Conservation (phyloP, 108 stramenopile species). For the Licmophora abbreviata region DNA sequence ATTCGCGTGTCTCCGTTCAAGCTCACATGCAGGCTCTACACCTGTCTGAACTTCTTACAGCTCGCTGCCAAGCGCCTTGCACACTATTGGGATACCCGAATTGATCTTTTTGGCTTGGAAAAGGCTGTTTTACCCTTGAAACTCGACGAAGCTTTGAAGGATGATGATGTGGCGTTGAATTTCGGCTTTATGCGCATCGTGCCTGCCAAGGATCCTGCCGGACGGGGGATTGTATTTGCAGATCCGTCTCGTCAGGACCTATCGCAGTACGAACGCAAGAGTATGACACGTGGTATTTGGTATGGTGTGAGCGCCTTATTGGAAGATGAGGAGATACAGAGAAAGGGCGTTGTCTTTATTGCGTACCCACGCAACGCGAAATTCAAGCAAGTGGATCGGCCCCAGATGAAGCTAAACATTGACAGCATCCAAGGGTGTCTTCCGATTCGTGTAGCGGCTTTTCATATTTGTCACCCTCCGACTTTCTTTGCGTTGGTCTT, state of each 20-base stretch:
- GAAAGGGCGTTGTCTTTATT: slow-evolving; percentile 35
- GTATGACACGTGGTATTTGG: slow-evolving; percentile 40
- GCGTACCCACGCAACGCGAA: slow-evolving; percentile 20
- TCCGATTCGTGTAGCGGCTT: slow-evolving; percentile 33
- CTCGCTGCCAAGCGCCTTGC: slow-evolving; percentile 7
- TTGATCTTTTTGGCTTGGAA: slow-evolving; percentile 4
- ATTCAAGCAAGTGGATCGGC: slow-evolving; percentile 28
- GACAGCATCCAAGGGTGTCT: slow-evolving; percentile 34
- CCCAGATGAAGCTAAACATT: slow-evolving; percentile 22
- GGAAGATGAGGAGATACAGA: slow-evolving; percentile 29
- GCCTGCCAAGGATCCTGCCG: slow-evolving; percentile 17
- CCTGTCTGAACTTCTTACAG: slow-evolving; percentile 22
- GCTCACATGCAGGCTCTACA: slow-evolving; percentile 25
- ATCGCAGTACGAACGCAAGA: slow-evolving; percentile 25
- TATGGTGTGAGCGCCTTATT: slow-evolving; percentile 32
- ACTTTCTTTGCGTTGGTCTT: slow-evolving; percentile 37
- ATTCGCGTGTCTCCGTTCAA: slow-evolving; percentile 8
- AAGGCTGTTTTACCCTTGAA: slow-evolving; percentile 1
- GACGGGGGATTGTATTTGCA: slow-evolving; percentile 28
- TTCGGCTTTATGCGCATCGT: slow-evolving; percentile 20
- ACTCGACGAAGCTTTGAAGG: slow-evolving; percentile 16
- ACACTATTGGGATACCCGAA: slow-evolving; percentile 4
- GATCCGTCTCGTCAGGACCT: slow-evolving; percentile 38
- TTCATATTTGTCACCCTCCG: slow-evolving; percentile 57
- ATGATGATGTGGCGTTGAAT: slow-evolving; percentile 20